A percentile compares a stretch with the other conserved stretches of the same genome.
phyloP scores from a whole-genome alignment of 805 yeast species.

The Grigorovia transvaalensis region DNA sequence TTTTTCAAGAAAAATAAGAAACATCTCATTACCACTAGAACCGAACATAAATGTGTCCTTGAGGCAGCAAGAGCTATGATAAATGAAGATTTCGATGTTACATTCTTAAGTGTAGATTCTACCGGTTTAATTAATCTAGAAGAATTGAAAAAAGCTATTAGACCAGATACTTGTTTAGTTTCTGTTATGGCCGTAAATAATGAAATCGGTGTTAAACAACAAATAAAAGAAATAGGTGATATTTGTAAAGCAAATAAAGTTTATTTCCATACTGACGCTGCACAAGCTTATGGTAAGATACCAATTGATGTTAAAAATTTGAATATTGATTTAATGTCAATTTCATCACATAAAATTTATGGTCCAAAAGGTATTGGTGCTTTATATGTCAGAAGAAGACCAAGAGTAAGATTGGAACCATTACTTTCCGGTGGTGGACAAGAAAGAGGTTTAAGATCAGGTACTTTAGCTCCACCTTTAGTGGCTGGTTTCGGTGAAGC shows the following conservation, averaged over 20 bases:
- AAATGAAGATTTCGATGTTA: conserved; percentile 94
- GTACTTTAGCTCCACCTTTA: conserved; percentile 94
- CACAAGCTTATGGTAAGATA: conserved; percentile 94
- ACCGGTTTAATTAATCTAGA: conserved; percentile 76
- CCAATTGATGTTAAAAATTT: conserved; percentile 84
- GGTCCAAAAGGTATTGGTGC: conserved; percentile 99
- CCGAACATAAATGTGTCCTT: conserved; percentile 98
- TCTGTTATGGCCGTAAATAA: conserved; percentile 96
- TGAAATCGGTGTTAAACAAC: conserved; percentile 96
- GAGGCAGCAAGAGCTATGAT: conserved; percentile 92
- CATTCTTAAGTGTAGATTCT: conserved; percentile 73
- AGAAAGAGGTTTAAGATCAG: conserved; percentile 95
- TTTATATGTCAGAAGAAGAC: conserved; percentile 89
- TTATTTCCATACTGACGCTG: conserved; percentile 95
- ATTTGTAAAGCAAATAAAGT: conserved; percentile 81
- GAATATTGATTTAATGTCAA: conserved; percentile 88
- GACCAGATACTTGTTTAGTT: conserved; percentile 84
- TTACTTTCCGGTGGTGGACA: conserved; percentile 97
- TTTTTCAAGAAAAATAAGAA: conserved; percentile 83
- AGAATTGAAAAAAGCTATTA: conserved; percentile 68
- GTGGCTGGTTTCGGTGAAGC: conserved; percentile 97
- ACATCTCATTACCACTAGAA: conserved; percentile 91
- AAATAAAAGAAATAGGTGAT: conserved; percentile 83
- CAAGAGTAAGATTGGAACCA: conserved; percentile 94
- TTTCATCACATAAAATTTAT: conserved; percentile 91